Evolutionary conservation across 2,329 filamentous ascomycete species (phyloP), one percentile per base, ranked within the genome.

Genomic region (Alternaria dauci): DNA sequence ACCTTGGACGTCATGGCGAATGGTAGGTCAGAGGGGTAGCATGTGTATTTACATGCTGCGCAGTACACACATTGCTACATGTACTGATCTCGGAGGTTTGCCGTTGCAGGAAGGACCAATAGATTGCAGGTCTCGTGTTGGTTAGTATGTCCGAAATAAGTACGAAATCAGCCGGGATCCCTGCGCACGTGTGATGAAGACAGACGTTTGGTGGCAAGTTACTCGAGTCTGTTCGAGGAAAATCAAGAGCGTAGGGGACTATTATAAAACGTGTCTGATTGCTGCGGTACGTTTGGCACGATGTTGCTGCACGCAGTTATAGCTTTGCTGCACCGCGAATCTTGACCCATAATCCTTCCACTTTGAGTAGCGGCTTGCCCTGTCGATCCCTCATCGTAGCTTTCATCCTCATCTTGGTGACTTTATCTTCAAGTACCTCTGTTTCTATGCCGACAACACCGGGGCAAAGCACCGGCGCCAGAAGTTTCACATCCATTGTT

Each of bases 381-480:
- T 71, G 57, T 30, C 43, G 67, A 63, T 72, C 67, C 54, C 66
- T 73, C 69, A 73, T 72, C 1, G 68, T 63, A 5, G 59, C 69
- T 36, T 55, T 59, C 36, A 73, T 59, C 53, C 57, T 68, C 63
- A 73, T 69, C 46, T 59, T 72, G 44, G 65, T 48, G 8, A 52
- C 64, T 52, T 61, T 67, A 20, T 68, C 41, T 39, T 73, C 67
- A 30, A 72, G 12, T 38, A 70, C 50, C 5, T 67, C 57, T 1
- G 68, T 65, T 41, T 74, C 67, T 26, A 75, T 65, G 11, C 71
- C 72, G 5, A 74, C 63, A 7, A 72, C 48, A 1, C 70, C 70
- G 8, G 70, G 71, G 52, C 70, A 70, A 3, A 62, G 53, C 36
- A 74, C 69, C 8, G 70, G 65, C 39, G 61, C 64, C 38, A 73